A percentile compares a stretch with the other conserved stretches of the same genome.
Conservation (phyloP, 768 basidiomycete genomes). For the Lanmaoa rubissima region DNA sequence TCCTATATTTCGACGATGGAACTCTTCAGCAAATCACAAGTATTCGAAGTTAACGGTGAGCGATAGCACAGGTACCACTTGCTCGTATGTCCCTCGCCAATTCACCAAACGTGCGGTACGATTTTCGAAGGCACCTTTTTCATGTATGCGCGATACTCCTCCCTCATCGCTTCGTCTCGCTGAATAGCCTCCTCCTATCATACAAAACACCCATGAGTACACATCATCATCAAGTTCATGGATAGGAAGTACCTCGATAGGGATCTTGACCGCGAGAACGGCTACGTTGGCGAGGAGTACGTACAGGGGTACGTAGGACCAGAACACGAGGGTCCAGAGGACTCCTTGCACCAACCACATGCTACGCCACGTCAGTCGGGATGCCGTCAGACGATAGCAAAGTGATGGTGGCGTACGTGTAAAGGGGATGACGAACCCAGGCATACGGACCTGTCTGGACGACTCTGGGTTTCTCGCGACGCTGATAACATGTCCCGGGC, state of each 20-base stretch:
- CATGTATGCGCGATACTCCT: constrained; percentile 15
- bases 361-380: background rate
- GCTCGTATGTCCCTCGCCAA: too few relatives aligned
- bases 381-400: background rate
- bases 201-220: background rate
- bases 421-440: constrained; percentile 12
- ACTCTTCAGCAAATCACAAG: too few relatives aligned
- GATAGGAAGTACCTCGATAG: constrained; percentile 1
- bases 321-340: constrained; percentile 3
- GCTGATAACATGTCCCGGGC: background rate
- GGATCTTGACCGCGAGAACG: constrained; percentile 3
- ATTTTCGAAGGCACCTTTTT: constrained; percentile 12
- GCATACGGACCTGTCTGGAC: constrained; percentile 16
- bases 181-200: constrained; percentile 7
- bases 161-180: background rate
- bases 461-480: constrained; percentile 12
- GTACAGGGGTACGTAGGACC: constrained; percentile 9
- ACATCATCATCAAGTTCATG: too few relatives aligned
- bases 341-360: background rate
- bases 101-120: constrained; percentile 10
- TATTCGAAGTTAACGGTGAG: too few relatives aligned
- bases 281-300: background rate
- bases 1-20: too few relatives aligned
- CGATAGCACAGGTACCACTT: too few relatives aligned
- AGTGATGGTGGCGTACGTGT: background rate